Percentiles rank a stretch among this genome's conserved stretches.
These are phyloP conservation scores for Diplodia corticola DNA, from an alignment of 2,329 filamentous ascomycete genomes.

Conservation along the genomic window DNA sequence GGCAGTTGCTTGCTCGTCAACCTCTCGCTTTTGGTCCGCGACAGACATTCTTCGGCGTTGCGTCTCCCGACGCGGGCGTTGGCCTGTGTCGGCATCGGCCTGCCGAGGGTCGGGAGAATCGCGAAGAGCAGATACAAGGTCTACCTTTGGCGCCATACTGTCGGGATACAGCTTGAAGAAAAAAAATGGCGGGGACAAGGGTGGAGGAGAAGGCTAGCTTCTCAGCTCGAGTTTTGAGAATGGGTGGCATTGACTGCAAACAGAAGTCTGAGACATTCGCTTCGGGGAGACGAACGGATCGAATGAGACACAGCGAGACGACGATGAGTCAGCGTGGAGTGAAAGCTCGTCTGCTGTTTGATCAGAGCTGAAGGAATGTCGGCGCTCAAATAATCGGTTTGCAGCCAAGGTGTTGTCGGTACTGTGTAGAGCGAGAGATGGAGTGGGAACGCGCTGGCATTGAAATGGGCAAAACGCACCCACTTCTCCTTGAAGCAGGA, in stretches of 20 bases:
- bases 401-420: too few species aligned
- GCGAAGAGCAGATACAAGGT: neutral
- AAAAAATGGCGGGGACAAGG: neutral
- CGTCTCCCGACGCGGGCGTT: neutral
- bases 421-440: too few species aligned
- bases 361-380: neutral
- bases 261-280: conserved; percentile 1
- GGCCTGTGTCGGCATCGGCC: neutral
- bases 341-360: neutral
- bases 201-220: neutral
- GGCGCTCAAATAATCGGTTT: neutral
- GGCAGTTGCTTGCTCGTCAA: neutral
- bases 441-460: too few species aligned
- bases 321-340: neutral
- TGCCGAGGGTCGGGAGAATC: neutral
- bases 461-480: too few species aligned
- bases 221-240: neutral
- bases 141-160: neutral
- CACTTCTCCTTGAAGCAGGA: too few species aligned
- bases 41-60: neutral
- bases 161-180: neutral
- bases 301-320: neutral
- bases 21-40: neutral
- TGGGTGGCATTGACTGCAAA: neutral
- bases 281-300: neutral